Conservation (phyloP, 2,329 filamentous ascomycete species). For the Colletotrichum musae region DNA sequence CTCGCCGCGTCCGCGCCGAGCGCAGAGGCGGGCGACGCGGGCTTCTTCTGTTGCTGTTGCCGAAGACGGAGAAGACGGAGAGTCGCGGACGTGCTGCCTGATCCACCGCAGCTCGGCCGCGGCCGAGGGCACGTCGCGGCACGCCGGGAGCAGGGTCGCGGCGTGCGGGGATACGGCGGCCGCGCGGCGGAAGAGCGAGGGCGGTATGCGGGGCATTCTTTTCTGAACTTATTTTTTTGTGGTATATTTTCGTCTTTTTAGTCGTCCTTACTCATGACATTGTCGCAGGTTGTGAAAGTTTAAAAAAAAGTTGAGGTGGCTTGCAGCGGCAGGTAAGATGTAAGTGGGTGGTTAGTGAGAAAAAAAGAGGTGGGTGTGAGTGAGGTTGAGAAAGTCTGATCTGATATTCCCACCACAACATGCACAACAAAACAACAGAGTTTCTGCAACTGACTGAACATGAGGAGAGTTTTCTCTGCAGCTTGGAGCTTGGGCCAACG, state of each 20-base stretch:
- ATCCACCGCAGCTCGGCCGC: constrained; percentile 83
- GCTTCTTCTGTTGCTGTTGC: constrained; percentile 3
- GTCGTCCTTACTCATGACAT: constrained; percentile 8
- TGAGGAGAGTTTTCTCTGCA: constrained; percentile 4
- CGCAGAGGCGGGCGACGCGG: constrained; percentile 57
- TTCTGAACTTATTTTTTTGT: not conserved
- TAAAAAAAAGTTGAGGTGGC: not conserved
- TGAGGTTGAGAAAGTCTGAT: constrained; percentile 8
- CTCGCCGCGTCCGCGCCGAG: constrained; percentile 70
- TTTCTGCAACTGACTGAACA: not conserved
- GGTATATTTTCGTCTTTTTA: no score
- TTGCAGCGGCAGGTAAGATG: no score
- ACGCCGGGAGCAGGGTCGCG: constrained; percentile 73
- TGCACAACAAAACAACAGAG: not conserved
- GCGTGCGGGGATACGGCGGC: constrained; percentile 68
- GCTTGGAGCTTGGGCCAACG: constrained; percentile 35
- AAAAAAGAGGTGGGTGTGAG: not conserved
- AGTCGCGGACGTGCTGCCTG: constrained; percentile 61
- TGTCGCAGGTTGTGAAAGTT: constrained; percentile 10
- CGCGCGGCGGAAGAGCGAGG: constrained; percentile 69
- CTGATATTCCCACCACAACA: not conserved
- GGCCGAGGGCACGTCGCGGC: constrained; percentile 74
- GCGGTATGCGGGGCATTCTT: constrained; percentile 75
- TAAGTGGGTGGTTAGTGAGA: no score
- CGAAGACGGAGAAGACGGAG: constrained; percentile 46